Conservation (phyloP, 331 rosid species). For the Spiraea crenata region DNA sequence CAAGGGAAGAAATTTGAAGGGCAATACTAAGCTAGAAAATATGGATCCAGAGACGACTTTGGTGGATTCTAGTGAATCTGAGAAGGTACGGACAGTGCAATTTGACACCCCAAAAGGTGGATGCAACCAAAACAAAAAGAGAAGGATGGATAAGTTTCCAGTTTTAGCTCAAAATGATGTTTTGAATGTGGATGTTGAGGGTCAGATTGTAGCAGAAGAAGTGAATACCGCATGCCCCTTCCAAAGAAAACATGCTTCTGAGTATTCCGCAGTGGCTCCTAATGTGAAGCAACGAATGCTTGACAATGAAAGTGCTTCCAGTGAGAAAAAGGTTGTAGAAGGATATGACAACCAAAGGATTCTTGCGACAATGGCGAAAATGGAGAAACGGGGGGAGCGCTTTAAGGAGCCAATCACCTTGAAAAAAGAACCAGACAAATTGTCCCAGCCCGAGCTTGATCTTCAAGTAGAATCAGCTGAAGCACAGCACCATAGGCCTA, state of each 20-base stretch:
- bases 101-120: constrained; percentile 19
- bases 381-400: constrained; percentile 83
- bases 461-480: constrained; percentile 30
- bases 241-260: constrained; percentile 33
- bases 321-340: constrained; percentile 18
- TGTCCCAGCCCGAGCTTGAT: constrained; percentile 35
- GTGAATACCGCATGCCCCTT: constrained; percentile 17
- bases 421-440: constrained; percentile 44
- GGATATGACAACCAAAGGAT: constrained; percentile 47
- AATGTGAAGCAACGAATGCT: constrained; percentile 25
- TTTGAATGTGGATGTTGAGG: constrained; percentile 45
- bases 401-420: constrained; percentile 57
- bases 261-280: constrained; percentile 17
- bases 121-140: constrained; percentile 21
- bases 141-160: constrained; percentile 29
- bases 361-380: constrained; percentile 59
- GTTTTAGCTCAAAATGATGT: constrained; percentile 34
- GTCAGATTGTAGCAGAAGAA: constrained; percentile 55
- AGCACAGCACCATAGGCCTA: constrained; percentile 51
- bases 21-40: constrained; percentile 37
- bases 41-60: constrained; percentile 32
- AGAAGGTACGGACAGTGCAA: constrained; percentile 19
- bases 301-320: constrained; percentile 21
- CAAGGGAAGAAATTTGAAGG: constrained; percentile 25
- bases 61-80: constrained; percentile 29